Conservation (phyloP, 331 rosid species). For the Cydonia oblonga region DNA sequence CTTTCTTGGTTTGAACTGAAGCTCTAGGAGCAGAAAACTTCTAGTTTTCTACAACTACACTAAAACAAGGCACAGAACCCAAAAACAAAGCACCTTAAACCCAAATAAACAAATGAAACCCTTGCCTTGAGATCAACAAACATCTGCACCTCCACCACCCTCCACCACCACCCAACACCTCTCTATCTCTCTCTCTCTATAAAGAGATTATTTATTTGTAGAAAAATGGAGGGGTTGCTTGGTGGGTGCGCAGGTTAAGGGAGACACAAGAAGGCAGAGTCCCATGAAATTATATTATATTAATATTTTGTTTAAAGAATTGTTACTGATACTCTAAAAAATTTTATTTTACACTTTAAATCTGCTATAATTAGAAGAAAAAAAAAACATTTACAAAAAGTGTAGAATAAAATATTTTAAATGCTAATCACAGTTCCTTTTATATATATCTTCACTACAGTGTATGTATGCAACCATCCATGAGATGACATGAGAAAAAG, state of each 20-base stretch:
- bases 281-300: background rate
- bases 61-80: slow-evolving; percentile 12
- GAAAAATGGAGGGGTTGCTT: slow-evolving; percentile 27
- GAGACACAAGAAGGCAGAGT: background rate
- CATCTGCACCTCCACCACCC: slow-evolving; percentile 26
- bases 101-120: background rate
- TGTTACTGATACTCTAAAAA: too few species aligned
- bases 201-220: slow-evolving; percentile 7
- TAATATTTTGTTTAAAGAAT: too few species aligned
- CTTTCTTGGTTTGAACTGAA: slow-evolving; percentile 74
- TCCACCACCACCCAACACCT: slow-evolving; percentile 31
- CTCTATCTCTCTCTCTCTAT: slow-evolving; percentile 7
- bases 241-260: slow-evolving; percentile 16
- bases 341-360: too few species aligned
- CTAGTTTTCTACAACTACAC: background rate
- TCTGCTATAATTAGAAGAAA: too few species aligned
- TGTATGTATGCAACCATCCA: background rate
- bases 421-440: too few species aligned
- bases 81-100: slow-evolving; percentile 2
- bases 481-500: background rate
- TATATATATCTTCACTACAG: background rate
- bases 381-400: too few species aligned
- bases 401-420: too few species aligned
- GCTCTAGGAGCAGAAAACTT: slow-evolving; percentile 12
- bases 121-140: slow-evolving; percentile 74